Percentiles rank a stretch among this genome's conserved stretches.
Evolutionary conservation across 371 early-diverging fungal species (phyloP).

Genomic region (Lichtheimia corymbifera): DNA sequence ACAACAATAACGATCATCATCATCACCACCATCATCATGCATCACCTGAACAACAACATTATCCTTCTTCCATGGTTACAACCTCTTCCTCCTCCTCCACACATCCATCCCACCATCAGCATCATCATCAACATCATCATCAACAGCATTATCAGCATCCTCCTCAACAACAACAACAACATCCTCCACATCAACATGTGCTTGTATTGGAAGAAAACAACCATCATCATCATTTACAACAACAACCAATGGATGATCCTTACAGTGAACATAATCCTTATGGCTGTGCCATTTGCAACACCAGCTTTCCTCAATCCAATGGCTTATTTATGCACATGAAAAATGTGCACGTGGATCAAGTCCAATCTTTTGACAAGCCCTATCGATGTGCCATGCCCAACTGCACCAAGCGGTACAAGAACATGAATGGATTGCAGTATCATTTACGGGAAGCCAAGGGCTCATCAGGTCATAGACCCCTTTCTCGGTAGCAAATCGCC

Average conservation of each 20-base stretch:
- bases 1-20: conserved; percentile 18
- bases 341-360: conserved; percentile 48
- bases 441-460: conserved; percentile 84
- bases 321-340: conserved; percentile 73
- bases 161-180: not conserved
- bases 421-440: conserved; percentile 95
- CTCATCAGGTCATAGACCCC: conserved; percentile 44
- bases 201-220: too few relatives aligned
- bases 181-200: too few relatives aligned
- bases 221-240: not conserved
- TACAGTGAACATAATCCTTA: conserved; percentile 52
- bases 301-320: conserved; percentile 58
- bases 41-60: not conserved
- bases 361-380: conserved; percentile 54
- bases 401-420: conserved; percentile 93
- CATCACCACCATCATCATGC: conserved; percentile 12
- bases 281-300: conserved; percentile 70
- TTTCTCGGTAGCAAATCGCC: too few relatives aligned
- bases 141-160: not conserved
- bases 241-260: not conserved
- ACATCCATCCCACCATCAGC: too few relatives aligned
- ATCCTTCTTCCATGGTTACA: not conserved
- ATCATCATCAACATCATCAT: too few relatives aligned
- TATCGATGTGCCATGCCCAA: conserved; percentile 83
- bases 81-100: not conserved